Conservation (phyloP, 2,329 filamentous ascomycete species). For the Myotisia sp. region DNA sequence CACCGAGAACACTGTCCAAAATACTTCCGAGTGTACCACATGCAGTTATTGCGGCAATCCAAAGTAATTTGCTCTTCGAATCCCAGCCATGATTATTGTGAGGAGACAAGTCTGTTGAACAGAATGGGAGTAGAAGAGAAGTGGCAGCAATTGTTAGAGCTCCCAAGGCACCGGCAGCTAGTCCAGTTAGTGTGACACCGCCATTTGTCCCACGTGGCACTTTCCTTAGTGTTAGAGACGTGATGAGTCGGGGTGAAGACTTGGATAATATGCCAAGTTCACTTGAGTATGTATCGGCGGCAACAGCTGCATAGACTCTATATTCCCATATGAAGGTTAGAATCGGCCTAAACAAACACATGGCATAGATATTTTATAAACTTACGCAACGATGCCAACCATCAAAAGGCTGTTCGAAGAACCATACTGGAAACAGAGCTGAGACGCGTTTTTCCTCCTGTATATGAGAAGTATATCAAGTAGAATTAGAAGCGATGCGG, state of each 20-base stretch:
- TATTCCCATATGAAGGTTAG: slow-evolving; percentile 2
- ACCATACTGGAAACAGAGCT: slow-evolving; percentile 27
- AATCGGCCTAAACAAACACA: not conserved
- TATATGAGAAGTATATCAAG: slow-evolving; percentile 35
- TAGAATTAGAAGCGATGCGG: slow-evolving; percentile 53
- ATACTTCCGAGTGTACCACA: slow-evolving; percentile 71
- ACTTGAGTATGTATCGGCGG: slow-evolving; percentile 86
- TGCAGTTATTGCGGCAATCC: slow-evolving; percentile 43
- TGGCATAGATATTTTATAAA: not conserved
- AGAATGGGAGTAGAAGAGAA: slow-evolving; percentile 55
- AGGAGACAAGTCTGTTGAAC: slow-evolving; percentile 21
- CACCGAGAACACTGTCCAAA: slow-evolving; percentile 77
- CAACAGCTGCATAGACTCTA: slow-evolving; percentile 74
- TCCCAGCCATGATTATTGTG: slow-evolving; percentile 29
- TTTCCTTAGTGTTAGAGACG: slow-evolving; percentile 56
- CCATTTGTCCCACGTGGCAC: slow-evolving; percentile 91
- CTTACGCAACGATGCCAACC: slow-evolving; percentile 29
- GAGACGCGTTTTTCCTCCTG: slow-evolving; percentile 10
- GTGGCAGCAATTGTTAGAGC: slow-evolving; percentile 55
- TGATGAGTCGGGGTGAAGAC: slow-evolving; percentile 67
- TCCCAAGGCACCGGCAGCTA: slow-evolving; percentile 59
- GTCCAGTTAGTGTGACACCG: slow-evolving; percentile 63
- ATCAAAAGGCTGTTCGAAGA: slow-evolving; percentile 24
- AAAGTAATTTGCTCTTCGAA: slow-evolving; percentile 40
- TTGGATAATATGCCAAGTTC: slow-evolving; percentile 84